phyloP scores from a whole-genome alignment of 176 grass and related monocot genomes.

The Bothriochloa decipiens region DNA sequence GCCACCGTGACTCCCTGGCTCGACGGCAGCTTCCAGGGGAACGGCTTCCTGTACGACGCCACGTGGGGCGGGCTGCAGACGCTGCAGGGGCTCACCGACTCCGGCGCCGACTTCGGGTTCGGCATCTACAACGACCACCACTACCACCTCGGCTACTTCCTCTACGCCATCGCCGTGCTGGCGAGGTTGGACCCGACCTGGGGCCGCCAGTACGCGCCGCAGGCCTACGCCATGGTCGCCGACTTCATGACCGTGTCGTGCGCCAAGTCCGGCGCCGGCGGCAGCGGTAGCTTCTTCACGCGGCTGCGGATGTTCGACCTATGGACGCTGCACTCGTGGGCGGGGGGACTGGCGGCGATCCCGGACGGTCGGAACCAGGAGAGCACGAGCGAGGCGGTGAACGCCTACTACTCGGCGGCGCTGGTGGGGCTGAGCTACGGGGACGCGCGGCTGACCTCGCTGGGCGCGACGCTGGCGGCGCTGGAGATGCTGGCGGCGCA shows the following conservation, averaged over 20 bases:
- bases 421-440: conserved; percentile 82
- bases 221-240: conserved; percentile 75
- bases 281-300: conserved; percentile 54
- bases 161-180: conserved; percentile 88
- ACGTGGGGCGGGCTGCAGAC: conserved; percentile 87
- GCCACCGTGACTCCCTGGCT: conserved; percentile 77
- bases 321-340: conserved; percentile 97
- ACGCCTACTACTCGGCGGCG: conserved; percentile 75
- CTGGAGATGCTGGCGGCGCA: conserved; percentile 75
- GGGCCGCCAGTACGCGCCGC: conserved; percentile 74
- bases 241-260: conserved; percentile 85
- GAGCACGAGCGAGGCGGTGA: conserved; percentile 90
- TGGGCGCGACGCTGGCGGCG: conserved; percentile 64
- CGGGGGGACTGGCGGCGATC: conserved; percentile 75
- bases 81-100: conserved; percentile 55
- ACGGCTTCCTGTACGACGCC: conserved; percentile 77
- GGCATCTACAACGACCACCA: conserved; percentile 95
- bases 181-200: conserved; percentile 72
- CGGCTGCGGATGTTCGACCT: conserved; percentile 74
- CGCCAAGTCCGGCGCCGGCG: conserved; percentile 30
- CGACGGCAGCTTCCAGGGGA: conserved; percentile 76
- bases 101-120: conserved; percentile 84
- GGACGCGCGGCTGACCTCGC: conserved; percentile 56
- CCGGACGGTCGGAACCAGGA: conserved; percentile 89
- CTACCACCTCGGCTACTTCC: conserved; percentile 97